Base-by-base conservation (phyloP, 768 basidiomycete genomes). In the Tubosaeta brunneosetosa region DNA sequence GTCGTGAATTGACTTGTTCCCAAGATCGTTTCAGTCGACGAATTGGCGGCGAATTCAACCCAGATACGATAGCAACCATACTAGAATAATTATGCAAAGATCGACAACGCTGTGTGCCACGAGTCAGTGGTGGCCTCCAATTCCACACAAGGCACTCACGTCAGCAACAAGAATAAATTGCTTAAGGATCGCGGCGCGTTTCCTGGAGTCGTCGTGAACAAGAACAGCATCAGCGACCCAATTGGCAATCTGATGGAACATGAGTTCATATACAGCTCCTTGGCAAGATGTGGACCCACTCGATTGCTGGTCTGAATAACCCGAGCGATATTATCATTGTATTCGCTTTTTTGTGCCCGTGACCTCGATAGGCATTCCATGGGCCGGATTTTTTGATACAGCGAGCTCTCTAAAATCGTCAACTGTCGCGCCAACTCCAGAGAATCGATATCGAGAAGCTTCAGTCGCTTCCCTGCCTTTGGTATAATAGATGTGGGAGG, bases 31-130 rank as follows among this genome's bases (percentile, higher is more conserved):
- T 94, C 53, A 98, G 75, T 9, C 95, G 84, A 41, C 88, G 85
- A 55, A 98, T 94, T 12, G 93, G 92, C 17, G 95, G 89, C 1
- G 91, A 91, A 61, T 95, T 94, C 49, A 97, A 76, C 7, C 94
- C 95, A 13, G 95, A 95, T 34, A 94, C 85, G 51, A 98, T 89
- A 32, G 94, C 93, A 53, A 93, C 91, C 86, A 98, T 91, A n/a
- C 86, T 90, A 17, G 94, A 94, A 72, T 92, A 97, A 71, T 98
- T 98, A 68, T 94, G 90, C 58, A 97, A 72, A 16, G 72, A 69
- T 43, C 91, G 88, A 67, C 94, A 95, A 29, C 91, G 89, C 94
- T 97, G 29, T 29, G 9, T 4, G 57, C 43, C 51, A 57, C 44
- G 40, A 27, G 34, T 51, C 50, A 47, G 41, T 26, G 34, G 42